These are phyloP conservation scores for Trichoderma asperelloides DNA, from an alignment of 495 filamentous ascomycete species.

Conservation along the genomic window DNA sequence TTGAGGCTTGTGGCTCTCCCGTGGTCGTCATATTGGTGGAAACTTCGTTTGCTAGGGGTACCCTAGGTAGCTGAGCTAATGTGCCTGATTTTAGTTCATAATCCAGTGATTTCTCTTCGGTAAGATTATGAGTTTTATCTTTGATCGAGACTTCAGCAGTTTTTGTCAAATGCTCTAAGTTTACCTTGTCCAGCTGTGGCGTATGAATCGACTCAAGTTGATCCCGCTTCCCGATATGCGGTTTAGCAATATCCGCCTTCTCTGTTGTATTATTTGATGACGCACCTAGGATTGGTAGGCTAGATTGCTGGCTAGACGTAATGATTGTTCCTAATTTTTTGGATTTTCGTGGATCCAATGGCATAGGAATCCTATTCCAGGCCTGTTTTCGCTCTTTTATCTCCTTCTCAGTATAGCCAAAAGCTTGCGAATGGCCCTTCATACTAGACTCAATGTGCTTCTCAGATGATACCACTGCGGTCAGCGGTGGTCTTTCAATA, in stretches of 20 bases:
- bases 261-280: background rate
- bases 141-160: background rate
- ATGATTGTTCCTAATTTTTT: background rate
- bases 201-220: background rate
- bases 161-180: background rate
- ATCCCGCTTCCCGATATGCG: background rate
- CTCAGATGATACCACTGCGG: background rate
- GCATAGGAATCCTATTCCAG: conserved; percentile 8
- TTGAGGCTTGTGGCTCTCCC: background rate
- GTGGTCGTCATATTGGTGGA: background rate
- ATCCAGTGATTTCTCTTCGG: background rate
- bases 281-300: background rate
- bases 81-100: background rate
- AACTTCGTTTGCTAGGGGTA: too few relatives aligned
- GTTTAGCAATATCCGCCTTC: background rate
- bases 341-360: conserved; percentile 5
- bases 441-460: background rate
- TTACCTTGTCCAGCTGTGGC: background rate
- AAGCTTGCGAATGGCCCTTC: background rate
- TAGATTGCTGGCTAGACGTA: background rate
- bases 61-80: background rate
- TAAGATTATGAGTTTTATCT: background rate
- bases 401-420: background rate
- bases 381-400: conserved; percentile 1
- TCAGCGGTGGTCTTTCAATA: background rate